A percentile compares a stretch with the other conserved stretches of the same genome.
phyloP scores from a whole-genome alignment of 768 basidiomycete genomes.

The Auricularia sp. region DNA sequence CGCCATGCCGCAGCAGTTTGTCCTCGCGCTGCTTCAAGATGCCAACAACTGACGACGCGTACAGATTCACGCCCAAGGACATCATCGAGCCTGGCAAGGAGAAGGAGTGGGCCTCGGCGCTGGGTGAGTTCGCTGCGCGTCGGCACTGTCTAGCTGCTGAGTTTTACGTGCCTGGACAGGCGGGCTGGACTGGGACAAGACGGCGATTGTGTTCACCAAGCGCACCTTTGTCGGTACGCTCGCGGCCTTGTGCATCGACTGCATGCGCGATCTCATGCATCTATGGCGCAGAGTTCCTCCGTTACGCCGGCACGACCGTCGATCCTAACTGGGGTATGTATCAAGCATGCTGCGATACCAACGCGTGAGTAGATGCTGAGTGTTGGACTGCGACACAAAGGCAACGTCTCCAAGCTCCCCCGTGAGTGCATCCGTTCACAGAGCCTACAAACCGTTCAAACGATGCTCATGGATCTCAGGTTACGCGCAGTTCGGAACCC shows the following conservation, averaged over 20 bases:
- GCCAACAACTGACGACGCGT: not conserved
- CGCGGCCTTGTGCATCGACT: slow-evolving; percentile 11
- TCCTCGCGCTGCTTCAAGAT: not conserved
- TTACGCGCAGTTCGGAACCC: slow-evolving; percentile 61
- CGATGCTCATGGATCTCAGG: slow-evolving; percentile 27
- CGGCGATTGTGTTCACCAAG: slow-evolving; percentile 71
- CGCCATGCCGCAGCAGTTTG: not conserved
- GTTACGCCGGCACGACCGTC: slow-evolving; percentile 59
- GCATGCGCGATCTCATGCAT: slow-evolving; percentile 3
- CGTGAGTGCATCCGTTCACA: slow-evolving; percentile 30
- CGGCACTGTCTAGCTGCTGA: slow-evolving; percentile 1
- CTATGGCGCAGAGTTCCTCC: slow-evolving; percentile 25
- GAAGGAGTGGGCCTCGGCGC: slow-evolving; percentile 49
- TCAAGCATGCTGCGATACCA: not conserved
- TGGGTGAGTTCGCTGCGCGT: slow-evolving; percentile 32
- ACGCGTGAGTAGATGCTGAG: not conserved
- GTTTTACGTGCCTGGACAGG: slow-evolving; percentile 28
- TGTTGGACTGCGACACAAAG: not conserved
- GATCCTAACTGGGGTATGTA: slow-evolving; percentile 50
- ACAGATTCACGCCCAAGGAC: not conserved
- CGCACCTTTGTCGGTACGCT: slow-evolving; percentile 66
- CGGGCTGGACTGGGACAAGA: slow-evolving; percentile 72
- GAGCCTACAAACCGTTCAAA: not conserved
- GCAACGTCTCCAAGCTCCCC: slow-evolving; percentile 64
- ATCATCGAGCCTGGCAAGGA: not conserved